These are phyloP conservation scores for Gynostemma pentaphyllum DNA, from an alignment of 306 rosid species.

Conservation along the genomic window DNA sequence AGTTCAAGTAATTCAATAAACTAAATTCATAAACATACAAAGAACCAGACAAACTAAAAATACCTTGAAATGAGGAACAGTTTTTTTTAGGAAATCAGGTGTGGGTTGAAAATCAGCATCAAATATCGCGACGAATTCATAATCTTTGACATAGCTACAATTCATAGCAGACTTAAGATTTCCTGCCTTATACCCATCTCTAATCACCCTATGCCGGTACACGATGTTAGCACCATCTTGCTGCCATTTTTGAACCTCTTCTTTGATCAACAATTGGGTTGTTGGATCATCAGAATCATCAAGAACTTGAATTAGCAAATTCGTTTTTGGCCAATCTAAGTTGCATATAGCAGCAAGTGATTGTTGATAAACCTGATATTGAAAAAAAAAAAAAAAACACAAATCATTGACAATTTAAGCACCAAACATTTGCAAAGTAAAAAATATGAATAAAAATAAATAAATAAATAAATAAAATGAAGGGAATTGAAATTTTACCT, in stretches of 20 bases:
- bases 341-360: slow-evolving; percentile 77
- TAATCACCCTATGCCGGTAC: slow-evolving; percentile 63
- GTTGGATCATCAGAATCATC: slow-evolving; percentile 89
- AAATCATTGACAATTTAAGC: background rate
- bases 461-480: background rate
- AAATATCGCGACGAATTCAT: slow-evolving; percentile 71
- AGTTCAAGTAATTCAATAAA: background rate
- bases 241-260: slow-evolving; percentile 79
- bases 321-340: slow-evolving; percentile 80
- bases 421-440: background rate
- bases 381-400: background rate
- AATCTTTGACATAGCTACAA: slow-evolving; percentile 79
- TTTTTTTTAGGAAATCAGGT: slow-evolving; percentile 68
- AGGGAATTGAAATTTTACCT: slow-evolving; percentile 26
- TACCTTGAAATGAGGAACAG: slow-evolving; percentile 88
- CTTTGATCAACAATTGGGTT: slow-evolving; percentile 48
- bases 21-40: background rate
- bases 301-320: slow-evolving; percentile 60
- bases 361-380: slow-evolving; percentile 86
- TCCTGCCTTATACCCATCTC: slow-evolving; percentile 93
- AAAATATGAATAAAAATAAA: background rate
- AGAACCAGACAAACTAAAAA: background rate
- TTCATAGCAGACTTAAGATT: slow-evolving; percentile 90
- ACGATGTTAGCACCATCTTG: slow-evolving; percentile 58
- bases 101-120: slow-evolving; percentile 90